Percentiles rank a stretch among this genome's conserved stretches.
Conservation (phyloP, 176 grass and related monocot species). For the Neostapfia colusana region DNA sequence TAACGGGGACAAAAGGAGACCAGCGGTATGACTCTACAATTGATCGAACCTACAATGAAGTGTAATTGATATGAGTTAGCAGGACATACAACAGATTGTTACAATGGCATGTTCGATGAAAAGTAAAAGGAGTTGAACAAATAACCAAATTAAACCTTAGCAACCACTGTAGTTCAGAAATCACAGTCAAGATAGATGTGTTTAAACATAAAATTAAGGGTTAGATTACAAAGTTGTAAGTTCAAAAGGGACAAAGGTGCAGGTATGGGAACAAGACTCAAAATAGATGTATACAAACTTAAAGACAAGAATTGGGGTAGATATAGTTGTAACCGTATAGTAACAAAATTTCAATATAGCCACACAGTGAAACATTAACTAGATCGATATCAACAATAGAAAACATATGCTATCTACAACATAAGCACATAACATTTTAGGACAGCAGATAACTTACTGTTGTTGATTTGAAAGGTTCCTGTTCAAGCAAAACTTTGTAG, state of each 20-base stretch:
- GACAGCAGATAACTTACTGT: slow-evolving; percentile 45
- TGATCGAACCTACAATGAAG: slow-evolving; percentile 62
- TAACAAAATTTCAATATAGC: too few relatives aligned
- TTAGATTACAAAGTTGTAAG: neutral
- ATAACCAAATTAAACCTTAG: slow-evolving; percentile 13
- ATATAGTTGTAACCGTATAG: too few relatives aligned
- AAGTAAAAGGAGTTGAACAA: neutral
- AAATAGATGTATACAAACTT: neutral
- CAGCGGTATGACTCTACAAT: slow-evolving; percentile 66
- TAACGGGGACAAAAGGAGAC: slow-evolving; percentile 80
- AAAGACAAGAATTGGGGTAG: neutral
- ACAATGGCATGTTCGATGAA: slow-evolving; percentile 1
- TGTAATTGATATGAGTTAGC: slow-evolving; percentile 11
- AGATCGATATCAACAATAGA: neutral
- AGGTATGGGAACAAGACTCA: neutral
- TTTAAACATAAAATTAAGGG: neutral
- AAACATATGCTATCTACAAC: neutral
- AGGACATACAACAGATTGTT: slow-evolving; percentile 21
- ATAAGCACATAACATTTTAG: neutral
- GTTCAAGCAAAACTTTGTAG: slow-evolving; percentile 62
- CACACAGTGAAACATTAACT: neutral
- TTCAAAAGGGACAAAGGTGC: neutral
- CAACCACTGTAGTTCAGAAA: neutral
- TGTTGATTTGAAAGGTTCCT: slow-evolving; percentile 84
- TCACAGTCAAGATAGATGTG: neutral